Evolutionary conservation across 2,329 filamentous ascomycete genomes (phyloP), one percentile per base, ranked within the genome.

Genomic region (Ascochyta lentis): DNA sequence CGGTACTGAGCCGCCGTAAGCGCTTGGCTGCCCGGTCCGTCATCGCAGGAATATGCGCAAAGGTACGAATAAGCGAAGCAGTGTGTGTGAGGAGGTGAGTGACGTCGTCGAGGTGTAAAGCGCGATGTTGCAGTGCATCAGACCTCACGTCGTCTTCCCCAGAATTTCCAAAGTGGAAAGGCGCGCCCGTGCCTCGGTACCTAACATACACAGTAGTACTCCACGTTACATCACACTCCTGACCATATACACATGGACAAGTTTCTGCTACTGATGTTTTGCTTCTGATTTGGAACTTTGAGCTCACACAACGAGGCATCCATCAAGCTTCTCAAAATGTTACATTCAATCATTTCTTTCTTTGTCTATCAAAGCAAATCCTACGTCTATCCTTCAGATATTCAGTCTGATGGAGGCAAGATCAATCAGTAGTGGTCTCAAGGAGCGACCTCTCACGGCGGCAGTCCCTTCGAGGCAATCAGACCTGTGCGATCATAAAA

Each of bases 1-100:
- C 76, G 61, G 70, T 74, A 68, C 72, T 77, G 60, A 75, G 65
- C 51, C 76, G 74, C 52, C 74, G 72, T 65, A 73, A 67, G 57
- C 76, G 75, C 69, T 77, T 78, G 22, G 68, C 66, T 24, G 74
- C 68, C 16, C 70, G 63, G 42, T 73, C 70, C 33, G 67, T 56
- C 71, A 73, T 74, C 24, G 26, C 35, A 31, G 22, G 5, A 42
- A 29, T n/a, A 31, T 47, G 41, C 29, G 41, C 46, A 13, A 38
- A 10, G 23, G 1, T 29, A 16, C 10, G 0, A 22, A 41, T 12
- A 41, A 34, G 46, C 31, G 23, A 42, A 27, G 19, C 22, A 38
- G 12, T 12, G 35, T n/a, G 12, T n/a, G 2, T 22, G 37, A 38
- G 37, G 46, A 37, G 23, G 39, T 16, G 37, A 29, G 16, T 41